These are phyloP conservation scores for Lathyrus oleraceus DNA, from an alignment of 306 rosid species.

Conservation along the genomic window DNA sequence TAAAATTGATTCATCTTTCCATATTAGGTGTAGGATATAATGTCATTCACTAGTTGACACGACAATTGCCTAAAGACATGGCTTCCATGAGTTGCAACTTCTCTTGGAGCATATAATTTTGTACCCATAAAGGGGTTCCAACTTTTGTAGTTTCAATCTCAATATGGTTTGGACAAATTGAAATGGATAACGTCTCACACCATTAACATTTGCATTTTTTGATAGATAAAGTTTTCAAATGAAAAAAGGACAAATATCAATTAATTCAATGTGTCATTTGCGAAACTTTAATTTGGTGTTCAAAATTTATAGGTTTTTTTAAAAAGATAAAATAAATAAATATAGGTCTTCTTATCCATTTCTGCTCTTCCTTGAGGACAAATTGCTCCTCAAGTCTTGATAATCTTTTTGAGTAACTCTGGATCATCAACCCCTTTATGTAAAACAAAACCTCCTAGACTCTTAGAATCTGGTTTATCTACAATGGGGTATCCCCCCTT, in stretches of 20 bases:
- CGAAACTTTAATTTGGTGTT: no score
- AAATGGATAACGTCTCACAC: conserved; percentile 40
- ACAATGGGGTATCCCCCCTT: no score
- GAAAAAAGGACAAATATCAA: background rate
- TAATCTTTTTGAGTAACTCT: no score
- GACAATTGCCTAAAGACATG: conserved; percentile 15
- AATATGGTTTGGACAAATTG: conserved; percentile 10
- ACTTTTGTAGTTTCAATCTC: conserved; percentile 18
- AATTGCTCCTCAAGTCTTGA: no score
- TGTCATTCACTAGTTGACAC: conserved; percentile 20
- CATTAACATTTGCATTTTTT: conserved; percentile 17
- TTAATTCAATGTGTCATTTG: background rate
- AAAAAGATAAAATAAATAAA: no score
- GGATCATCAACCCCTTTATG: no score
- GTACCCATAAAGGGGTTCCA: conserved; percentile 35
- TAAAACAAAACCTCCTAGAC: no score
- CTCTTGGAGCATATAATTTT: background rate
- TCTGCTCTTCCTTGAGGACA: no score
- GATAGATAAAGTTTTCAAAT: background rate
- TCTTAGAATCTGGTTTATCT: no score
- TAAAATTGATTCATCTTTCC: conserved; percentile 47
- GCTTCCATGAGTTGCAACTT: background rate
- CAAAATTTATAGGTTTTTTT: no score
- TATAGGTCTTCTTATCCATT: no score
- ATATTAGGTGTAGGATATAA: conserved; percentile 7